Conservation (phyloP, 2,329 filamentous ascomycete species). For the Trichophyton mentagrophytes region DNA sequence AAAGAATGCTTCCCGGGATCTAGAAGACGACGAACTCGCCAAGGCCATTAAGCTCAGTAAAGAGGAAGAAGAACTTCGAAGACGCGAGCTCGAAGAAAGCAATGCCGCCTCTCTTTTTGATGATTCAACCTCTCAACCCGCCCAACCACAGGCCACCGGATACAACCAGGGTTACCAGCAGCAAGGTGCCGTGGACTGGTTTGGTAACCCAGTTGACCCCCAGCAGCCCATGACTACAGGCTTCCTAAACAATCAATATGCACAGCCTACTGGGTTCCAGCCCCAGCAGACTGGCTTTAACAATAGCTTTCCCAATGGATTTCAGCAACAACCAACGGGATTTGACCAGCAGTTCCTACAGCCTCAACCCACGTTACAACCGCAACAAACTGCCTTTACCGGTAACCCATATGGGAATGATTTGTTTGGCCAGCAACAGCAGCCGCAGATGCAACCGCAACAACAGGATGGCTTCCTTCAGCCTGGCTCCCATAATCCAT, state of each 20-base stretch:
- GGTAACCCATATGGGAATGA: slow-evolving; percentile 43
- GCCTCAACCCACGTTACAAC: slow-evolving; percentile 39
- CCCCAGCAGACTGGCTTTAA: slow-evolving; percentile 51
- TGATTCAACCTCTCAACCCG: slow-evolving; percentile 47
- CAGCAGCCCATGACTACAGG: slow-evolving; percentile 57
- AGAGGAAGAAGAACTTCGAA: slow-evolving; percentile 75
- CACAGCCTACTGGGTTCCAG: slow-evolving; percentile 63
- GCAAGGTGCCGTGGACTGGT: slow-evolving; percentile 91
- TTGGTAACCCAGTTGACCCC: slow-evolving; percentile 82
- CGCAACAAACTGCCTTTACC: slow-evolving; percentile 48
- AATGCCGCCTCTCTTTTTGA: slow-evolving; percentile 85
- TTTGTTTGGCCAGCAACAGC: slow-evolving; percentile 39
- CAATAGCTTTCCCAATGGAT: slow-evolving; percentile 59
- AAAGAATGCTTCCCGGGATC: slow-evolving; percentile 36
- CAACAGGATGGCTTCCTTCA: slow-evolving; percentile 50
- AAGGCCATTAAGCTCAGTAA: slow-evolving; percentile 93
- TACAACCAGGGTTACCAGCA: slow-evolving; percentile 98
- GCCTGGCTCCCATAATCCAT: slow-evolving; percentile 87
- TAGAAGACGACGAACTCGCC: slow-evolving; percentile 75
- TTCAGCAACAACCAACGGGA: slow-evolving; percentile 53
- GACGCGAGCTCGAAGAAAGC: slow-evolving; percentile 71
- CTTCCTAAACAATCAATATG: slow-evolving; percentile 54
- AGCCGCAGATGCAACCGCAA: slow-evolving; percentile 34
- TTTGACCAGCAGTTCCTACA: slow-evolving; percentile 46
- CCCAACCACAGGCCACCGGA: slow-evolving; percentile 68